phyloP scores from a whole-genome alignment of 345 rosid species.

The Excoecaria cochinchinensis region DNA sequence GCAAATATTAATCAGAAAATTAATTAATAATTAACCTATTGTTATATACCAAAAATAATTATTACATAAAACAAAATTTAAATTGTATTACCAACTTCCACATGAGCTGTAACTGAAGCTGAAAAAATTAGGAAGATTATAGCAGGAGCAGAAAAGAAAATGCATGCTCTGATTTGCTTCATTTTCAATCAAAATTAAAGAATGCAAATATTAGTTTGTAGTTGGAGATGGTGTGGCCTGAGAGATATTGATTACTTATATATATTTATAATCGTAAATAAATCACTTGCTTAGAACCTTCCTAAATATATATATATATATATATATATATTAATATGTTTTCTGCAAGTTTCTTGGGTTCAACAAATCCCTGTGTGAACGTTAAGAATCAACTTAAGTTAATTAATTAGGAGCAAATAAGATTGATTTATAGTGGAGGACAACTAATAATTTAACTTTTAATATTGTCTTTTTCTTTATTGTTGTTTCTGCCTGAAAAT shows the following conservation, averaged over 20 bases:
- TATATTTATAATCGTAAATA: not conserved
- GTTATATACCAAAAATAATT: not conserved
- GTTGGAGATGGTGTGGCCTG: too few relatives aligned
- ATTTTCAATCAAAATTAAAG: not conserved
- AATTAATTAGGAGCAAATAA: not conserved
- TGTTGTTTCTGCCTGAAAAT: not conserved
- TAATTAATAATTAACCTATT: not conserved
- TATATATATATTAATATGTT: not conserved
- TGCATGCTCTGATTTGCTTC: not conserved
- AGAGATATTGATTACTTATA: not conserved
- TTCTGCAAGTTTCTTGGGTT: not conserved
- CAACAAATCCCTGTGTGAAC: not conserved
- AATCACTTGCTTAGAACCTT: not conserved
- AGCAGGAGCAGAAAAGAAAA: not conserved
- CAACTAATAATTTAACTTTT: not conserved
- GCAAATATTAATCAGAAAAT: conserved; percentile 5
- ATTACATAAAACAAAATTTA: too few relatives aligned
- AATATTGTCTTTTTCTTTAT: not conserved
- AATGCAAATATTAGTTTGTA: not conserved
- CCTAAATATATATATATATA: not conserved
- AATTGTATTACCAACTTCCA: conserved; percentile 36
- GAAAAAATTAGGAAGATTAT: conserved; percentile 11
- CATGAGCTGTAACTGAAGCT: conserved; percentile 23
- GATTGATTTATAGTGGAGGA: not conserved
- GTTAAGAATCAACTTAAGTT: not conserved